Evolutionary conservation across 2,329 filamentous ascomycete genomes (phyloP), one percentile per base, ranked within the genome.

Genomic region (Dissoconium aciculare): DNA sequence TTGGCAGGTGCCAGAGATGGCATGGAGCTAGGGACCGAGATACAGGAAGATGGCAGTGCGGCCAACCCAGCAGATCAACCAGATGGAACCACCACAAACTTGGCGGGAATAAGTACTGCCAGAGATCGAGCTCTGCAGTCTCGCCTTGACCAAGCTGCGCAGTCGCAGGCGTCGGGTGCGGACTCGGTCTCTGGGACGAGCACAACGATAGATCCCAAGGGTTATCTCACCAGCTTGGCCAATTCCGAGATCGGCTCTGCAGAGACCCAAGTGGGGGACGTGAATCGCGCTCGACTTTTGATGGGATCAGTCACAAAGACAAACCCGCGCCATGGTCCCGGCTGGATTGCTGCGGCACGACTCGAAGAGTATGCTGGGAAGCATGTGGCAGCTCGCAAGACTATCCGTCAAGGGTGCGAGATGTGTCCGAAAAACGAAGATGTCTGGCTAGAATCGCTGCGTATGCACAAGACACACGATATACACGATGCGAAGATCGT

Each of bases 261-360:
- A 4, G 81, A 91, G 47, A 71, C 81, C 4, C 79, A 85, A 46
- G 80, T 95, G 15, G 87, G 89, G 37, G 89, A 98, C 50, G 83
- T 98, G 53, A 92, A 93, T 51, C 78, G 89, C 55, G 89, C 91
- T 11, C 74, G 89, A 40, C 78, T 85, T 40, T 67, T 98, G 19
- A 63, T 98, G n/a, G 84, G 93, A 51, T 95, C 87, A 0, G 89
- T 95, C 27, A 91, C 93, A 53, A 91, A 89, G 58, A 94, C 87
- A 5, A 98, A 98, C 53, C 82, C 87, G 2, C 85, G 82, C 40
- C 91, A 95, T 50, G 84, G 81, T 0, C 81, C 89, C 6, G 89
- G 84, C 12, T 98, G 91, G 80, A 91, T 98, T 45, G 89, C 91
- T 4, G 81, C 89, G 3, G 84, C 87, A 11, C 74, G 89, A 48